Conservation (phyloP, 192 early-diverging fungal genomes). For the Anaeromyces robustus region DNA sequence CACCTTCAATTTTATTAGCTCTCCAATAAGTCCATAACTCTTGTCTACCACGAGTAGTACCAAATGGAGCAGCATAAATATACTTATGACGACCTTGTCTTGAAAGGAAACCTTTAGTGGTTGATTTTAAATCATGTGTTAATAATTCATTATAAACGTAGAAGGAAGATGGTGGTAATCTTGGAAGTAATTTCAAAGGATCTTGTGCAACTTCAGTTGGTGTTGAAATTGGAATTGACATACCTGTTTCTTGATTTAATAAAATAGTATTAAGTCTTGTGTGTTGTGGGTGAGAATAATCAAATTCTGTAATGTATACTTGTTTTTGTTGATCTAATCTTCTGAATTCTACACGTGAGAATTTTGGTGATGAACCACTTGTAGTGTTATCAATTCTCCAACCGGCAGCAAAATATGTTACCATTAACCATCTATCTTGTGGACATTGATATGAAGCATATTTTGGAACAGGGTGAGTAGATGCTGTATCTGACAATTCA, state of each 20-base stretch:
- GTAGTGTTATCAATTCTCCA: slow-evolving; percentile 1
- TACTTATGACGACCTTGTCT: neutral
- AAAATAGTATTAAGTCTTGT: slow-evolving; percentile 6
- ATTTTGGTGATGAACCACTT: slow-evolving; percentile 5
- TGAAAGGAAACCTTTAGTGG: neutral
- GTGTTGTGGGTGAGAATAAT: slow-evolving; percentile 29
- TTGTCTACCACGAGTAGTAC: slow-evolving; percentile 13
- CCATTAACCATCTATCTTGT: neutral
- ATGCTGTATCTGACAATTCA: neutral
- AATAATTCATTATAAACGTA: neutral
- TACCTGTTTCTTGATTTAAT: neutral
- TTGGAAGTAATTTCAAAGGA: neutral
- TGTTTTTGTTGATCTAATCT: neutral
- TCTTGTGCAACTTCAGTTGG: neutral
- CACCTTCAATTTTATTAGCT: slow-evolving; percentile 15
- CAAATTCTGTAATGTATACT: slow-evolving; percentile 8
- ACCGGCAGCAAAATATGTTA: slow-evolving; percentile 7
- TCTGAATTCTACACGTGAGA: slow-evolving; percentile 10
- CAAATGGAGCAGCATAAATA: slow-evolving; percentile 1
- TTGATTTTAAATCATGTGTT: neutral
- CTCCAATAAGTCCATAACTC: slow-evolving; percentile 22
- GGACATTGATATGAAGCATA: neutral
- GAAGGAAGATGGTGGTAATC: neutral
- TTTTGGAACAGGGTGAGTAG: neutral
- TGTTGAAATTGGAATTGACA: slow-evolving; percentile 6